Evolutionary conservation across 169 alveolate genomes (phyloP).

Genomic region (Plasmodium coatneyi): DNA sequence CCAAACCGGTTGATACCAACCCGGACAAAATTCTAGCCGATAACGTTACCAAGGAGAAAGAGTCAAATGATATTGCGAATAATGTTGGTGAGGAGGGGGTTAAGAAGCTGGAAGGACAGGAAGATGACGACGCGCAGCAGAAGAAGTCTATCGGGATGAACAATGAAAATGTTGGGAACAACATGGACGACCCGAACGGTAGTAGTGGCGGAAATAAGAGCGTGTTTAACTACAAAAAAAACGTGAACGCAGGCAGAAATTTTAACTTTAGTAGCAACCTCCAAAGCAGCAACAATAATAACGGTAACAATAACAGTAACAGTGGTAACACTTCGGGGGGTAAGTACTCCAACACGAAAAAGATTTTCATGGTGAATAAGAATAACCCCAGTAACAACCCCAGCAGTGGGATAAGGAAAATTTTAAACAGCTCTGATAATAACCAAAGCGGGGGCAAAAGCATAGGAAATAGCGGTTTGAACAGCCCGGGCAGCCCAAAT

Average conservation of each 20-base stretch:
- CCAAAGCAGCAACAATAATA: neutral
- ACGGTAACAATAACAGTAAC: neutral
- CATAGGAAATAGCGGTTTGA: neutral
- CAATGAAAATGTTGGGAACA: neutral
- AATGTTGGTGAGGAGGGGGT: neutral
- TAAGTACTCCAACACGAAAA: constrained; percentile 2
- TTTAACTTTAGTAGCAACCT: neutral
- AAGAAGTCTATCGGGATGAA: neutral
- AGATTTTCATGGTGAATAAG: constrained; percentile 49
- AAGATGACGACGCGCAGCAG: constrained; percentile 15
- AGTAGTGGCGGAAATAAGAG: constrained; percentile 12
- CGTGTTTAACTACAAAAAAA: constrained; percentile 28
- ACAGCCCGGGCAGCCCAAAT: neutral
- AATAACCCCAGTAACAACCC: constrained; percentile 10
- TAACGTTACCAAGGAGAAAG: constrained; percentile 47
- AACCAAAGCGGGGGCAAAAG: neutral
- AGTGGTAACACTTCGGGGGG: neutral
- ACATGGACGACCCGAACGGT: neutral
- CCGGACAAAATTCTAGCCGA: constrained; percentile 60
- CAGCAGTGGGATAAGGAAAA: constrained; percentile 24
- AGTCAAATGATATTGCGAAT: neutral
- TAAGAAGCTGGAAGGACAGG: neutral
- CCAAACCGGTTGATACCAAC: constrained; percentile 71
- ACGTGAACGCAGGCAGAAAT: constrained; percentile 14
- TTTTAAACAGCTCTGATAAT: constrained; percentile 25